Evolutionary conservation across 1,284 basidiomycete genomes (phyloP), one percentile per base, ranked within the genome.

Genomic region (Pseudozyma sp.): DNA sequence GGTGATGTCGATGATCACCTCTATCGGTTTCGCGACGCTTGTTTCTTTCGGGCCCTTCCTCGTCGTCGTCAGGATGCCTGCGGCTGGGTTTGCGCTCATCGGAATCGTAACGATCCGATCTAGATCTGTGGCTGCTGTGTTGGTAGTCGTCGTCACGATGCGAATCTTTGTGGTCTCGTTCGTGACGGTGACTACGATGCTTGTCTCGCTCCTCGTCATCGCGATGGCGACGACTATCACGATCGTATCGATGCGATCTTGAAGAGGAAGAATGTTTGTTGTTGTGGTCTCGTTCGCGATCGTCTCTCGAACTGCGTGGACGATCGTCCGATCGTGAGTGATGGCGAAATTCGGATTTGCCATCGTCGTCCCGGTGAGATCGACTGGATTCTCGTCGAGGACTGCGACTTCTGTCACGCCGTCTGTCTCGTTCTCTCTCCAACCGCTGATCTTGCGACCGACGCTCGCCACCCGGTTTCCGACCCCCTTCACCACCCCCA

Each of bases 401-500:
- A 36, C 61, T 64, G 38, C 47, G 40, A 21, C 70, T 60, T 36
- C 48, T 61, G 0, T 51, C 19, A 19, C 72, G 45, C 47, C 54
- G 40, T 38, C 18, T 51, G 12, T 49, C 19, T n/a, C 42, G 21
- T 2, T 54, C 31, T 14, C 25, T 36, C 18, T 21, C 39, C 11
- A 10, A 16, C 12, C 14, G 25, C 38, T 16, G 18, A 21, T 40
- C 45, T 11, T 16, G 36, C 25, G 25, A 31, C 25, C 25, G 25
- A 3, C 25, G 25, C 13, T 50, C 47, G 11, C 35, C n/a, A 1
- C 51, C 59, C 55, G 59, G 42, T 11, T 12, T 55, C 7, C 55
- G 14, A 14, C 38, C 35, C 16, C 21, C 45, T 19, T 52, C 51
- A 5, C n/a, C 25, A 40, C 38, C 21, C 25, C 48, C 21, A 52